Conservation (phyloP, 495 filamentous ascomycete species). For the Neurospora sp. region DNA sequence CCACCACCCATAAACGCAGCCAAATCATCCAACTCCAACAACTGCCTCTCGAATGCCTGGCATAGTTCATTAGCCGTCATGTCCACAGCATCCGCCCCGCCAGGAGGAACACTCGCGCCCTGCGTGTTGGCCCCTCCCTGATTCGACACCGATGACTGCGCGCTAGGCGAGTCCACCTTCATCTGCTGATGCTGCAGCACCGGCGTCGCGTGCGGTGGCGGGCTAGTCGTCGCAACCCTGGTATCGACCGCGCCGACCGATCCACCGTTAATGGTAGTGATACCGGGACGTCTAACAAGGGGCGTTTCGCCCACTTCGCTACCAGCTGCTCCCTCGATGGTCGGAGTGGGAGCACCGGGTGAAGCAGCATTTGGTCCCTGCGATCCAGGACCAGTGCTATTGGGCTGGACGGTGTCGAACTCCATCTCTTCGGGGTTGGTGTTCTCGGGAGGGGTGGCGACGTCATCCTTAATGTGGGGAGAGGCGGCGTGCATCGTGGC, state of each 20-base stretch:
- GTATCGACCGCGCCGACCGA: conserved; percentile 25
- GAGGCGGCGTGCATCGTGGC: conserved; percentile 11
- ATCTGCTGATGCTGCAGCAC: conserved; percentile 2
- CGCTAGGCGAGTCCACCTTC: conserved; percentile 33
- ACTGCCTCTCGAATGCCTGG: conserved; percentile 38
- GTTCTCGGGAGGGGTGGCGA: conserved; percentile 28
- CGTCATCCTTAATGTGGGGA: conserved; percentile 36
- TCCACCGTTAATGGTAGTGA: conserved; percentile 42
- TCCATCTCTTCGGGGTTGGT: conserved; percentile 36
- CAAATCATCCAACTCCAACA: conserved; percentile 40
- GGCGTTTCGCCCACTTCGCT: conserved; percentile 27
- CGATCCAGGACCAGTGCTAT: conserved; percentile 5
- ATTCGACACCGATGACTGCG: conserved; percentile 19
- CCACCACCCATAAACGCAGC: conserved; percentile 45
- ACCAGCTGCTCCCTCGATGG: background rate
- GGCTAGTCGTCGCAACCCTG: conserved; percentile 33
- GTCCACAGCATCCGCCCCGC: conserved; percentile 22
- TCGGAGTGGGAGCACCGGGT: conserved; percentile 5
- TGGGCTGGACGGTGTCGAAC: conserved; percentile 27
- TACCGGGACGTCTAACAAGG: conserved; percentile 30
- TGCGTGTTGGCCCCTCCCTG: conserved; percentile 1
- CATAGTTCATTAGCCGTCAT: conserved; percentile 42
- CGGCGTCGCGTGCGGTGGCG: conserved; percentile 18
- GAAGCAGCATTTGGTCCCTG: background rate
- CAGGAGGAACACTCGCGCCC: background rate